phyloP scores from a whole-genome alignment of 2,329 filamentous ascomycete species.

The Thermothelomyces thermophilus region DNA sequence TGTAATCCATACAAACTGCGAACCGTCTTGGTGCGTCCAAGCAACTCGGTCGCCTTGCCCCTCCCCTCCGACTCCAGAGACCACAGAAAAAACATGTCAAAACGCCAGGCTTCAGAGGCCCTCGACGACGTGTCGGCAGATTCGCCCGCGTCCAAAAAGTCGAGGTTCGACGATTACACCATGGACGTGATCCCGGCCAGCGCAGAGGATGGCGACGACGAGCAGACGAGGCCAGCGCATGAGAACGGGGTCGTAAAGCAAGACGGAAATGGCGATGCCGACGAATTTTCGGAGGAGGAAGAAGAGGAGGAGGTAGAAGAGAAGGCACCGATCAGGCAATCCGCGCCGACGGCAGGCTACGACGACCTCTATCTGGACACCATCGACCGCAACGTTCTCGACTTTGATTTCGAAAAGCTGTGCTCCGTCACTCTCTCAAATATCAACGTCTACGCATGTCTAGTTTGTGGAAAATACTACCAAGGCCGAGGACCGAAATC shows the following conservation, averaged over 20 bases:
- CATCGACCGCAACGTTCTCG: slow-evolving; percentile 83
- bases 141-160: slow-evolving; percentile 55
- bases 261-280: slow-evolving; percentile 24
- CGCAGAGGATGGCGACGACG: slow-evolving; percentile 23
- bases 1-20: too few species aligned
- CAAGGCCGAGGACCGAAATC: slow-evolving; percentile 90
- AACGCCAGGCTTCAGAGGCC: slow-evolving; percentile 55
- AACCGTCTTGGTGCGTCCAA: background rate
- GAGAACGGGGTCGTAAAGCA: slow-evolving; percentile 22
- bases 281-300: slow-evolving; percentile 28
- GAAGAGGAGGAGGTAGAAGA: slow-evolving; percentile 36
- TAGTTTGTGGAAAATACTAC: slow-evolving; percentile 97
- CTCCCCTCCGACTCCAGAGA: too few species aligned
- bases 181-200: slow-evolving; percentile 26
- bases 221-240: slow-evolving; percentile 12
- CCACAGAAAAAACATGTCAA: slow-evolving; percentile 27
- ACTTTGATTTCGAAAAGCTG: slow-evolving; percentile 98
- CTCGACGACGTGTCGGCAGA: slow-evolving; percentile 51
- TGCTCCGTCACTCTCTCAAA: slow-evolving; percentile 95
- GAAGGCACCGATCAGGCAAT: slow-evolving; percentile 57
- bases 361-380: slow-evolving; percentile 96
- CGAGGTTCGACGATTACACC: slow-evolving; percentile 42
- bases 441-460: slow-evolving; percentile 96
- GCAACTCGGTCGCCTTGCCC: background rate
- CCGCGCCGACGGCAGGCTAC: slow-evolving; percentile 78